Conservation (phyloP, 176 grass and related monocot species). For the Oryza coarctata region DNA sequence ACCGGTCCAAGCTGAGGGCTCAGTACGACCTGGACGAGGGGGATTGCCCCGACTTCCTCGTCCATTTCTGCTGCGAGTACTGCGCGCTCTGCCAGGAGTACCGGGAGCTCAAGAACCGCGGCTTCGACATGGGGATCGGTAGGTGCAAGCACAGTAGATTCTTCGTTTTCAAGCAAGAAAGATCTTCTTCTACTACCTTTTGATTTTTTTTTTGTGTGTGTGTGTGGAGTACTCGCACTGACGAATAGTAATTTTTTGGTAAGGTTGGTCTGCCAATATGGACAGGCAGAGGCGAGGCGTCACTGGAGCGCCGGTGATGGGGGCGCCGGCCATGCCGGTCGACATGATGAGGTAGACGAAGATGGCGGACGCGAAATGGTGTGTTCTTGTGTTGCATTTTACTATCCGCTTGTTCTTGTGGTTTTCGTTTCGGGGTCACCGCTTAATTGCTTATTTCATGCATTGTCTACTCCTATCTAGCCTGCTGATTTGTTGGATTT, state of each 20-base stretch:
- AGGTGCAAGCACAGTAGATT: conserved; percentile 7
- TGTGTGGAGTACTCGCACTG: neutral
- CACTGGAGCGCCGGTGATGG: conserved; percentile 45
- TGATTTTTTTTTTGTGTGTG: no score
- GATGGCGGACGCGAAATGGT: neutral
- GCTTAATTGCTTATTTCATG: neutral
- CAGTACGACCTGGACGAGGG: conserved; percentile 71
- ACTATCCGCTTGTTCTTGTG: neutral
- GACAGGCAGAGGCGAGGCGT: conserved; percentile 74
- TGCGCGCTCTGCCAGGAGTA: conserved; percentile 85
- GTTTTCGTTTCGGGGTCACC: conserved; percentile 4
- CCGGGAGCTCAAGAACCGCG: conserved; percentile 80
- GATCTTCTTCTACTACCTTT: neutral
- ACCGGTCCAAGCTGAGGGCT: conserved; percentile 70
- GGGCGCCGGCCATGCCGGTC: conserved; percentile 57
- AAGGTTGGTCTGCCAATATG: conserved; percentile 78
- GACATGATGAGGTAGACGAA: conserved; percentile 63
- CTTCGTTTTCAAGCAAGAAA: neutral
- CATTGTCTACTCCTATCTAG: neutral
- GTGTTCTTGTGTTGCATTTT: neutral
- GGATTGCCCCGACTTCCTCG: conserved; percentile 70
- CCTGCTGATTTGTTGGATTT: neutral
- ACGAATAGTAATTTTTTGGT: neutral
- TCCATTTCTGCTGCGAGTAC: conserved; percentile 85
- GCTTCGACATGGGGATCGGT: conserved; percentile 94